These are phyloP conservation scores for Hypoxylon sp. DNA, from an alignment of 2,329 filamentous ascomycete genomes.

Conservation along the genomic window DNA sequence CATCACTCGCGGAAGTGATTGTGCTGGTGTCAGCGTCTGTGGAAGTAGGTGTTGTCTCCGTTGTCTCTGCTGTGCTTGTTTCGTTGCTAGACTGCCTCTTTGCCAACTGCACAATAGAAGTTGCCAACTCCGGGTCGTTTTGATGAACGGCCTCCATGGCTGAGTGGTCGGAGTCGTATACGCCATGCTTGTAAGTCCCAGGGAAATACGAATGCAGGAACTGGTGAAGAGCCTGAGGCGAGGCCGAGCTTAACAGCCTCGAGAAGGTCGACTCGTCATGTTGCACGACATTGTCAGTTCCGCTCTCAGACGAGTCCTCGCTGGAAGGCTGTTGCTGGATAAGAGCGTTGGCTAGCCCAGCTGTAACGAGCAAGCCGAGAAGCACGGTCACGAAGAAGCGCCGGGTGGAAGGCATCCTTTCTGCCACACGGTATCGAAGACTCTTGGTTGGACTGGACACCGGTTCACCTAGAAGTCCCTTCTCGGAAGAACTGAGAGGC, in stretches of 20 bases:
- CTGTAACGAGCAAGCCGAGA: constrained; percentile 44
- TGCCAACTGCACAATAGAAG: constrained; percentile 69
- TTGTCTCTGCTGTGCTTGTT: constrained; percentile 46
- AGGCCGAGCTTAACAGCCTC: constrained; percentile 63
- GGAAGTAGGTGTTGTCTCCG: constrained; percentile 34
- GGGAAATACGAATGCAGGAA: constrained; percentile 71
- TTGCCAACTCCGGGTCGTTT: constrained; percentile 68
- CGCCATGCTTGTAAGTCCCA: constrained; percentile 71
- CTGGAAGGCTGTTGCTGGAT: constrained; percentile 37
- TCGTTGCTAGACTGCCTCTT: constrained; percentile 60
- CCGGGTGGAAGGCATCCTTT: constrained; percentile 52
- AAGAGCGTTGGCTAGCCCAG: constrained; percentile 49
- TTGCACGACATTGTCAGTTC: constrained; percentile 23
- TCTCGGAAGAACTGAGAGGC: constrained; percentile 15
- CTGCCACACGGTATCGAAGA: constrained; percentile 16
- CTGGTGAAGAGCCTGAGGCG: constrained; percentile 69
- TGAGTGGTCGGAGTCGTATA: constrained; percentile 70
- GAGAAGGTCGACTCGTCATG: constrained; percentile 54
- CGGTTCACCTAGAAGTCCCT: constrained; percentile 25
- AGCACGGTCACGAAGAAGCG: constrained; percentile 48
- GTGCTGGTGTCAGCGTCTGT: constrained; percentile 25
- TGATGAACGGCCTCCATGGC: constrained; percentile 70
- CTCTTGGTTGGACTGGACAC: constrained; percentile 8
- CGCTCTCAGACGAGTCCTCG: constrained; percentile 23
- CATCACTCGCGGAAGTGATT: constrained; percentile 39